A percentile compares a stretch with the other conserved stretches of the same genome.
Evolutionary conservation across 2,329 filamentous ascomycete genomes (phyloP).

Genomic region (Drechslera avenae): DNA sequence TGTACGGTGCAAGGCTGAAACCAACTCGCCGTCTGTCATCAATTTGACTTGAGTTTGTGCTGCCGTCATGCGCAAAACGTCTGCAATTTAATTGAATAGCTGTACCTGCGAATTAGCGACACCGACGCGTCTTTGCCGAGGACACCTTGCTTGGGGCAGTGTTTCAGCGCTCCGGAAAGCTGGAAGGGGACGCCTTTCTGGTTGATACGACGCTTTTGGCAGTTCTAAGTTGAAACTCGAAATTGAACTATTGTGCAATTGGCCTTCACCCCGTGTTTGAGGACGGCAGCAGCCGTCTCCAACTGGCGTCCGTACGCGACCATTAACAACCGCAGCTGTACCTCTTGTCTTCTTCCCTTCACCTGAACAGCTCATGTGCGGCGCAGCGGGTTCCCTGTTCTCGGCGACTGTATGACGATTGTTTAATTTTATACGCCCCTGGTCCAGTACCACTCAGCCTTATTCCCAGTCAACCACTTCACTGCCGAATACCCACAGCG

Average conservation of each 20-base stretch:
- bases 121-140: constrained; percentile 2
- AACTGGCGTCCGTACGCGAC: constrained; percentile 26
- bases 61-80: constrained; percentile 1
- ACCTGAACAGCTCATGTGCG: constrained; percentile 9
- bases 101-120: constrained; percentile 2
- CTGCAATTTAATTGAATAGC: constrained; percentile 16
- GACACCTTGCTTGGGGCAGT: constrained; percentile 9
- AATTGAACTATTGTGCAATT: constrained; percentile 15
- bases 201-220: constrained; percentile 13
- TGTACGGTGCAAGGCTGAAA: constrained; percentile 34
- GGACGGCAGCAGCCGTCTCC: constrained; percentile 23
- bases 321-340: constrained; percentile 1
- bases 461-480: constrained; percentile 3
- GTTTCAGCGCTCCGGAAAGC: constrained; percentile 20
- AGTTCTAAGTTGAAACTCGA: constrained; percentile 19
- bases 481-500: constrained; percentile 8
- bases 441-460: constrained; percentile 29
- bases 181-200: constrained; percentile 18
- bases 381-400: constrained; percentile 7
- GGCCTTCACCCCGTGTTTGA: constrained; percentile 24
- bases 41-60: constrained; percentile 6
- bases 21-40: constrained; percentile 13
- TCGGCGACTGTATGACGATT: constrained; percentile 14
- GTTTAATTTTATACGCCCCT: constrained; percentile 27
- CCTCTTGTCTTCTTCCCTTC: constrained; percentile 18